Evolutionary conservation across 2,329 filamentous ascomycete species (phyloP).

Genomic region (Verticillium longisporum): DNA sequence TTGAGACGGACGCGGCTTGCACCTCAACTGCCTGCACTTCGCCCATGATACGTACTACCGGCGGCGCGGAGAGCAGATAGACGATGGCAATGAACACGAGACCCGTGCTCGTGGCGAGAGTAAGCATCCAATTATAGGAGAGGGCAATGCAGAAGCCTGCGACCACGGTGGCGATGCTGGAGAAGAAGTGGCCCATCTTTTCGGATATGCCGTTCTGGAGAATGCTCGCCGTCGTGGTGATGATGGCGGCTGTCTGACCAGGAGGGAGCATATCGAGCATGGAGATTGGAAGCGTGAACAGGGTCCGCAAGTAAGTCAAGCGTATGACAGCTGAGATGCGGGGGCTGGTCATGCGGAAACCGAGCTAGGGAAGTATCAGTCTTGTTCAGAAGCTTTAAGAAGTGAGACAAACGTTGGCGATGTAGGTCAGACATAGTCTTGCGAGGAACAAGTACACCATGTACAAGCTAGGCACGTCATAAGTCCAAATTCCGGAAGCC

Average conservation of each 20-base stretch:
- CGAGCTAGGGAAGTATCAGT: conserved; percentile 20
- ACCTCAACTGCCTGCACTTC: conserved; percentile 18
- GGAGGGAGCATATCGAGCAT: conserved; percentile 42
- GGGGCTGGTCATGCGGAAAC: conserved; percentile 41
- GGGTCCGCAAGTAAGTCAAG: conserved; percentile 40
- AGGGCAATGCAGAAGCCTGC: conserved; percentile 44
- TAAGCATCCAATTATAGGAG: conserved; percentile 43
- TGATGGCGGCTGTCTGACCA: conserved; percentile 43
- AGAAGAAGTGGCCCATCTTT: conserved; percentile 36
- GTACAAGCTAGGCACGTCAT: conserved; percentile 17
- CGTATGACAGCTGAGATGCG: conserved; percentile 43
- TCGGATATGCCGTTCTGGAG: conserved; percentile 49
- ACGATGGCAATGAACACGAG: conserved; percentile 30
- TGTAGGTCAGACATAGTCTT: conserved; percentile 22
- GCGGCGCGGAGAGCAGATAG: conserved; percentile 26
- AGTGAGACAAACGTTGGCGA: conserved; percentile 13
- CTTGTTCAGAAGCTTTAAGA: not conserved
- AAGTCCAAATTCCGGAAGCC: too few relatives aligned
- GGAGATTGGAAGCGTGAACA: conserved; percentile 43
- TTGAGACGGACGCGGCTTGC: conserved; percentile 32
- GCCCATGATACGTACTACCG: conserved; percentile 22
- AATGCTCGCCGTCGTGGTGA: conserved; percentile 45
- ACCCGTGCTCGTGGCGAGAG: conserved; percentile 31
- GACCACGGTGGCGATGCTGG: conserved; percentile 32
- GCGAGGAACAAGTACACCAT: conserved; percentile 28